phyloP scores from a whole-genome alignment of 2,329 filamentous ascomycete genomes.

The Colletotrichum tropicale region DNA sequence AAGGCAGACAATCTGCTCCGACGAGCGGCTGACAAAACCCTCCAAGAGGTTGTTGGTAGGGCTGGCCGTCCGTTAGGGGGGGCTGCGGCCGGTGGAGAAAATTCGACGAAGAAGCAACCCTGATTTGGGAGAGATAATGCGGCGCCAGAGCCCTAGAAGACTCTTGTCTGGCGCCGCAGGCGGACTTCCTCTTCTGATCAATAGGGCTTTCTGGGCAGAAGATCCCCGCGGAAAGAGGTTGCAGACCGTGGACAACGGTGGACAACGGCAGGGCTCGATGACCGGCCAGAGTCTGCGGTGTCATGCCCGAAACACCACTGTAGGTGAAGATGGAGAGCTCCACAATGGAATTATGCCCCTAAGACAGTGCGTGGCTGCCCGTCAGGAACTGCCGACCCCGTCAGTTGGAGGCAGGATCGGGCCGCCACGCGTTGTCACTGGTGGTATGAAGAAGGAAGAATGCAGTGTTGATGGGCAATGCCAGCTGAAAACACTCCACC shows the following conservation, averaged over 20 bases:
- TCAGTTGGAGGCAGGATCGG: neutral
- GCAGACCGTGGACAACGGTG: neutral
- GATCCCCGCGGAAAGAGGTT: neutral
- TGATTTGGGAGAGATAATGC: neutral
- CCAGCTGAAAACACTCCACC: neutral
- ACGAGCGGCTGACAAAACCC: neutral
- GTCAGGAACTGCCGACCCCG: neutral
- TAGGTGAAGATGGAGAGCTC: neutral
- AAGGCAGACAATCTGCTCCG: neutral
- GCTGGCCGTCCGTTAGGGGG: neutral
- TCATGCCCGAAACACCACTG: neutral
- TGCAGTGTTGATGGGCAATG: neutral
- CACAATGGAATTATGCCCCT: neutral
- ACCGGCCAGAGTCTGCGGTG: neutral
- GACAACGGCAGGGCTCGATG: neutral
- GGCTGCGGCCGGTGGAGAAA: neutral
- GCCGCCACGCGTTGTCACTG: neutral
- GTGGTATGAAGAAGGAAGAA: neutral
- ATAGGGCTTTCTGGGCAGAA: neutral
- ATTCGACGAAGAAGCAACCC: neutral
- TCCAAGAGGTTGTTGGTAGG: neutral
- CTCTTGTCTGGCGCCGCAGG: neutral
- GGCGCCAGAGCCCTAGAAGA: neutral
- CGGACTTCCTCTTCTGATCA: neutral
- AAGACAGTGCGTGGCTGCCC: neutral